These are phyloP conservation scores for Cymbidium sinense DNA, from an alignment of 106 monocot species.

Conservation along the genomic window DNA sequence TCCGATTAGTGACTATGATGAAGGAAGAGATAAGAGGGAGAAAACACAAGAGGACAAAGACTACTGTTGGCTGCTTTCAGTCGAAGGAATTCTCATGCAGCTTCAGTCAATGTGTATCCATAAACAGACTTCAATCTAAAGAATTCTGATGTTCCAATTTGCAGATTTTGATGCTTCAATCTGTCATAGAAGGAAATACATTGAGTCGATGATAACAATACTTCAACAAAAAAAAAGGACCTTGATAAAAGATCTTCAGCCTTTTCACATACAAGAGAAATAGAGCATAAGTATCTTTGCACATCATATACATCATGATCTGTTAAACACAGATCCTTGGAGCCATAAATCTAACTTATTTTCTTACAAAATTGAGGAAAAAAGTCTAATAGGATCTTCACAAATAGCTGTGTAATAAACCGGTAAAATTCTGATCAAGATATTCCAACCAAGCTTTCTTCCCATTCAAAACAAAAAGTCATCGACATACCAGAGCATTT, in stretches of 20 bases:
- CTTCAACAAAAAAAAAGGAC: not conserved
- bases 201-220: too few species aligned
- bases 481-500: not conserved
- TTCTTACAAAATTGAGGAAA: not conserved
- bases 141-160: too few species aligned
- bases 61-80: too few species aligned
- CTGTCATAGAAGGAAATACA: too few species aligned
- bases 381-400: not conserved
- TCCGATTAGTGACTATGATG: too few species aligned
- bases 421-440: not conserved
- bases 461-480: not conserved
- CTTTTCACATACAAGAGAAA: not conserved
- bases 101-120: too few species aligned
- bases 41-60: too few species aligned
- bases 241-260: not conserved
- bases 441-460: not conserved
- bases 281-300: not conserved
- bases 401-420: not conserved
- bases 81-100: too few species aligned
- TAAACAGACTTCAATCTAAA: too few species aligned
- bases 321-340: not conserved
- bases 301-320: not conserved
- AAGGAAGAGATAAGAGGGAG: too few species aligned
- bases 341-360: not conserved
- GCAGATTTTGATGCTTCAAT: too few species aligned